Evolutionary conservation across 768 basidiomycete genomes (phyloP), one percentile per base, ranked within the genome.

Genomic region (Lentinula guzmanii): DNA sequence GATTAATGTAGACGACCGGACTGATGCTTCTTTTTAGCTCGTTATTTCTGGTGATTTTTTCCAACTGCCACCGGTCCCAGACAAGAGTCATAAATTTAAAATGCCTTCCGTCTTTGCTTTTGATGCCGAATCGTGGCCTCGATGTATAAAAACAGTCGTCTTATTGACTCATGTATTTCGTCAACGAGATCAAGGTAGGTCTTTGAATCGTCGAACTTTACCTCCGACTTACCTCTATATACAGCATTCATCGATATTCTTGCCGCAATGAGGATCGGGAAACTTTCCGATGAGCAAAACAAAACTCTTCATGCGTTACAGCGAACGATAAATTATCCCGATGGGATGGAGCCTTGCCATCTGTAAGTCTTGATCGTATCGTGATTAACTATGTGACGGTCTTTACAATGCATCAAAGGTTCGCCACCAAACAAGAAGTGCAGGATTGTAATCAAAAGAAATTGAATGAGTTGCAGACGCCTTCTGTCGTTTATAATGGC

Each of bases 231-330:
- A 33, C n/a, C 28, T 6, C n/a, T 21, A 28, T 24, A 34, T 18
- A 37, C 43, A 42, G 52, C 33, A 18, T 61, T 37, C 37, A 48
- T 60, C 4, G 79, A 87, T 68, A 90, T 96, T 78, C 78, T 97
- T 59, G 91, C 92, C 65, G 86, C 93, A 67, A 94, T 96, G 89
- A 84, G 94, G 16, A 84, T 85, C 60, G 94, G 93, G 0, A 70
- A 67, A 6, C 72, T 95, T 34, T 78, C 80, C 0, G 64, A 70
- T 2, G 65, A 73, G 13, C 90, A 91, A 11, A 80, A 90, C 58
- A 46, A 65, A 24, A 77, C 73, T 46, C 86, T 95, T 69, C 75
- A 72, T 56, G 67, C 72, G 1, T 75, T 95, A 11, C 75, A 79
- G 5, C 77, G 92, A 33, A 77, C 82, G 21, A 78, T 91, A 18